Conservation (phyloP, 345 rosid genomes). For the Heritiera fomes region DNA sequence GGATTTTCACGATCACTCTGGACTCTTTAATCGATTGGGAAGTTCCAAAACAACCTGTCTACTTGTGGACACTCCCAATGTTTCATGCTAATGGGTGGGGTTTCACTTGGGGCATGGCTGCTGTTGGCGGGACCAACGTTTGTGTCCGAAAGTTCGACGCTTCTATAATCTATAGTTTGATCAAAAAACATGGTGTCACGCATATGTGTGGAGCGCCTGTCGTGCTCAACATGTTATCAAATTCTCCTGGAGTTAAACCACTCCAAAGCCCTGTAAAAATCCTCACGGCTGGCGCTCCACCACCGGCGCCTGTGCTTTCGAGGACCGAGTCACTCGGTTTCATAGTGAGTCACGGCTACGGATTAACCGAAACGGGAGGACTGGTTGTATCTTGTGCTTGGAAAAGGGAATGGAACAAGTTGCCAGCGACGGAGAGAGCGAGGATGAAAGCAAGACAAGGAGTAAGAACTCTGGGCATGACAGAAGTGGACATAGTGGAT, state of each 20-base stretch:
- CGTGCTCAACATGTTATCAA: conserved; percentile 73
- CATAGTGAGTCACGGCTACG: conserved; percentile 68
- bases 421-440: conserved; percentile 60
- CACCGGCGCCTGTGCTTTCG: conserved; percentile 65
- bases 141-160: conserved; percentile 74
- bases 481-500: conserved; percentile 59
- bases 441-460: conserved; percentile 77
- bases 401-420: conserved; percentile 69
- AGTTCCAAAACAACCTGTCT: conserved; percentile 62
- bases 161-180: conserved; percentile 45
- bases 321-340: conserved; percentile 72
- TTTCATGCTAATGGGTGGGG: conserved; percentile 91
- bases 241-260: conserved; percentile 31
- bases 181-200: conserved; percentile 59
- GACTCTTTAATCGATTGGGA: conserved; percentile 58
- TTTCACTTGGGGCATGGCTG: conserved; percentile 76
- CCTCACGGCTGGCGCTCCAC: conserved; percentile 81
- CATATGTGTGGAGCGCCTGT: conserved; percentile 92
- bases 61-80: conserved; percentile 88
- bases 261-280: conserved; percentile 54
- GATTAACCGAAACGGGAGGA: conserved; percentile 73
- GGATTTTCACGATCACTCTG: conserved; percentile 49
- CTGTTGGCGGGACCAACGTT: conserved; percentile 75
- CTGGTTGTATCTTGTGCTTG: conserved; percentile 63
- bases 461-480: conserved; percentile 47